These are phyloP conservation scores for Akanthomyces muscarius DNA, from an alignment of 2,329 filamentous ascomycete species.

Conservation along the genomic window DNA sequence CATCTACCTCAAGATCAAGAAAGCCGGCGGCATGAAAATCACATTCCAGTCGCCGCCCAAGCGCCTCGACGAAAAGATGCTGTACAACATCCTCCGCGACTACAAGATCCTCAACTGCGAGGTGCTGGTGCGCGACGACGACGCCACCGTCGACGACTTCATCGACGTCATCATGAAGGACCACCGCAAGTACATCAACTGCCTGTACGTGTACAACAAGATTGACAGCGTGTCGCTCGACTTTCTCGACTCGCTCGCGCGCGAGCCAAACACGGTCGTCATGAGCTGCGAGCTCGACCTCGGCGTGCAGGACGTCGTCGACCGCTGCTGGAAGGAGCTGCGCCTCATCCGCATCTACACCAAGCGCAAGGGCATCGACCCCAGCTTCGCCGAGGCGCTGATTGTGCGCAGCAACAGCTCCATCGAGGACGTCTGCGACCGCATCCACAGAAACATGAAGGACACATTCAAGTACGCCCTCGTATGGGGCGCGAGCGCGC, in stretches of 20 bases:
- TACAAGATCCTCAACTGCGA: conserved; percentile 99
- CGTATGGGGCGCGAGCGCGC: conserved; percentile 94
- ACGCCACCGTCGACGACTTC: conserved; percentile 94
- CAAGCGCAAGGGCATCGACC: conserved; percentile 89
- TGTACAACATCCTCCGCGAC: conserved; percentile 94
- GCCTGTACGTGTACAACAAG: conserved; percentile 99
- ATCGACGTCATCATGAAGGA: conserved; percentile 99
- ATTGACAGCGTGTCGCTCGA: conserved; percentile 93
- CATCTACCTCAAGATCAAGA: conserved; percentile 95
- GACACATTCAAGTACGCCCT: conserved; percentile 98
- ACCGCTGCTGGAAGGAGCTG: conserved; percentile 91
- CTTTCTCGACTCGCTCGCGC: conserved; percentile 85
- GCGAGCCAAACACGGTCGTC: conserved; percentile 89
- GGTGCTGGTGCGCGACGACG: conserved; percentile 89
- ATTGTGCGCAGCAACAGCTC: conserved; percentile 86
- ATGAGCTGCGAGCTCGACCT: conserved; percentile 98
- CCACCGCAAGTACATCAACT: conserved; percentile 93
- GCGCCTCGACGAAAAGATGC: conserved; percentile 92
- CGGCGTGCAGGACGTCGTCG: conserved; percentile 88
- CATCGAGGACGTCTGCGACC: conserved; percentile 96
- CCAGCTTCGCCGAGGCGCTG: conserved; percentile 83
- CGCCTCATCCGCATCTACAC: conserved; percentile 90
- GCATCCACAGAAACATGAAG: conserved; percentile 89
- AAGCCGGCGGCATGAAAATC: conserved; percentile 97
- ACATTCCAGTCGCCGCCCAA: conserved; percentile 90